Conservation (phyloP, 257 asterid species). For the Lithospermum erythrorhizon region DNA sequence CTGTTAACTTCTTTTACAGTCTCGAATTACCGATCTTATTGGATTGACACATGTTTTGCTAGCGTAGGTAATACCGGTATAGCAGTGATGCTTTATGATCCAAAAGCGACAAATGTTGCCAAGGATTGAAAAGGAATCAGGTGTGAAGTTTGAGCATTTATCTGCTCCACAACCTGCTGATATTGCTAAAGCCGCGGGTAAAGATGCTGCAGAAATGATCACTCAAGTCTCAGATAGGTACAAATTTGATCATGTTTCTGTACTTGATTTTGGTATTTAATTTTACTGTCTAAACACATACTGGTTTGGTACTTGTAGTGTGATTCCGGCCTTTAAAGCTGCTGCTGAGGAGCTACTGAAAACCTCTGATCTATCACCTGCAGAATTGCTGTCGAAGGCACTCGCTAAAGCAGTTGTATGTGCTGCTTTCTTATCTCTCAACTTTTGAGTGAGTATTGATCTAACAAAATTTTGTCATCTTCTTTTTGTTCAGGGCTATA, state of each 20-base stretch:
- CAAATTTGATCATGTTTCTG: neutral
- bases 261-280: neutral
- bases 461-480: neutral
- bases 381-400: constrained; percentile 88
- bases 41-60: constrained; percentile 7
- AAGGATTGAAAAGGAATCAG: constrained; percentile 90
- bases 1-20: constrained; percentile 1
- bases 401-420: constrained; percentile 92
- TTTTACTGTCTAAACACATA: neutral
- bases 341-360: constrained; percentile 80
- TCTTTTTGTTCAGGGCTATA: constrained; percentile 52
- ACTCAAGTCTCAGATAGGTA: constrained; percentile 44
- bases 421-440: neutral
- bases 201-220: constrained; percentile 64
- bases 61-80: constrained; percentile 71
- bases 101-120: constrained; percentile 66
- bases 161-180: constrained; percentile 97
- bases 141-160: constrained; percentile 79
- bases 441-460: neutral
- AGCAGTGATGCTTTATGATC: constrained; percentile 95
- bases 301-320: constrained; percentile 24
- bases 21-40: constrained; percentile 4
- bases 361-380: constrained; percentile 51
- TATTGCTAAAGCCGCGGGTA: constrained; percentile 79
- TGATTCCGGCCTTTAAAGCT: constrained; percentile 76